Conservation (phyloP, 2,329 filamentous ascomycete genomes). For the Ceratocystis huliohia region DNA sequence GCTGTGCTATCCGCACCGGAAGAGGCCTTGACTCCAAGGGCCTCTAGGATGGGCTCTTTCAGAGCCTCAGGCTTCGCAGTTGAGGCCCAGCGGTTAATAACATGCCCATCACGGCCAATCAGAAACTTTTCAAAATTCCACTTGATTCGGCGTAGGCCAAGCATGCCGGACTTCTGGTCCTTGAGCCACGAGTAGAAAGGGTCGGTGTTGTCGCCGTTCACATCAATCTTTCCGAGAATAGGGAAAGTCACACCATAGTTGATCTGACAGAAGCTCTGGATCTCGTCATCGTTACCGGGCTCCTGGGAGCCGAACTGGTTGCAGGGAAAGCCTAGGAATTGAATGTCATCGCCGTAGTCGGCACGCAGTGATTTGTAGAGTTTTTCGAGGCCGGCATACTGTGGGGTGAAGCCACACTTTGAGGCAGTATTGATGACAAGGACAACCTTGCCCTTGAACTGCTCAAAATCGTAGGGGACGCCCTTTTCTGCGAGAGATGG, state of each 20-base stretch:
- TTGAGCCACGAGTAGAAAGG: constrained; percentile 71
- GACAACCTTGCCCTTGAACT: constrained; percentile 82
- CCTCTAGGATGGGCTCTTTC: constrained; percentile 61
- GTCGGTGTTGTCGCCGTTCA: constrained; percentile 73
- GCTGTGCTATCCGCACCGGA: not conserved
- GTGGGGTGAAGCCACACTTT: constrained; percentile 97
- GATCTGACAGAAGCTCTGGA: constrained; percentile 73
- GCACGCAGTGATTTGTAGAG: constrained; percentile 68
- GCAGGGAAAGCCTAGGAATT: constrained; percentile 91
- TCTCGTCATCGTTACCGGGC: constrained; percentile 68
- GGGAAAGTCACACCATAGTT: constrained; percentile 94
- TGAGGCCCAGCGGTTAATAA: constrained; percentile 77
- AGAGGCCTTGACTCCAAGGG: constrained; percentile 35
- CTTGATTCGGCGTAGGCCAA: constrained; percentile 86
- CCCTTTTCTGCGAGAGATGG: constrained; percentile 38
- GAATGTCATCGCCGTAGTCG: constrained; percentile 61
- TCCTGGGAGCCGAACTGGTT: constrained; percentile 95
- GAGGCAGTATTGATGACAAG: constrained; percentile 95
- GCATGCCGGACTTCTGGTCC: constrained; percentile 60
- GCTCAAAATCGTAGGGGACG: constrained; percentile 52
- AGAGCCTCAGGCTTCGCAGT: constrained; percentile 74
- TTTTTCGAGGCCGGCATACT: constrained; percentile 81
- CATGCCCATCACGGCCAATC: constrained; percentile 70
- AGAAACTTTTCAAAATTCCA: constrained; percentile 99
- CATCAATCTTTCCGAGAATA: constrained; percentile 80